Evolutionary conservation across 2,329 filamentous ascomycete species (phyloP), one percentile per base, ranked within the genome.

Genomic region (Aspergillus sp.): DNA sequence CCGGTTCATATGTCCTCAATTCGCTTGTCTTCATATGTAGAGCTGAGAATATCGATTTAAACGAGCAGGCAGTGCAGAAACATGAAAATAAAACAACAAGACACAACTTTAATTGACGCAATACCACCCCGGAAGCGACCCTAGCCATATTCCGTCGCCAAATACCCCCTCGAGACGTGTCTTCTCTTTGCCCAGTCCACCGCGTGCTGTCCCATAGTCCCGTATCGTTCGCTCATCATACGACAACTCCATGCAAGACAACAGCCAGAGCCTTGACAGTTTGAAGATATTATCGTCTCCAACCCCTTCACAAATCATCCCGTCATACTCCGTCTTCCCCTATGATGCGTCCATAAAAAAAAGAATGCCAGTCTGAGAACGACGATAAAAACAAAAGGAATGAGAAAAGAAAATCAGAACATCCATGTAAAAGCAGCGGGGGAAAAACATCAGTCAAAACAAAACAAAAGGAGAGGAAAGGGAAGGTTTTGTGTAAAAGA

Each of bases 121-220:
- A 71, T 63, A 78, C 77, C 76, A 75, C 77, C 77, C 77, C 77
- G 74, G 77, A 77, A 75, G 77, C 77, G 75, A 77, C 77, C 77
- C 77, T 78, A 77, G 64, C 73, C 75, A 78, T 67, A 69, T 66
- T 78, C 77, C 77, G 65, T 77, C 77, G 71, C 75, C 77, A 76
- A 60, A 52, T 56, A 64, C 63, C 61, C 54, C 57, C 51, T 56
- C 51, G 42, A 66, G 60, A 65, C 54, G 61, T 58, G 50, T 49
- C 53, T 52, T 42, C 53, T 49, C 51, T 32, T 46, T 55, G 60
- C 47, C 58, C 54, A 60, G 52, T 50, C 54, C 53, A 60, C 56
- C 57, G 29, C 49, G 24, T 45, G 52, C 54, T 59, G 26, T 52
- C 39, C 50, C 47, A 49, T 31, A 14, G 42, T 36, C 46, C 46